Evolutionary conservation across 2,329 filamentous ascomycete genomes (phyloP), one percentile per base, ranked within the genome.

Genomic region (Arthroderma uncinatum): DNA sequence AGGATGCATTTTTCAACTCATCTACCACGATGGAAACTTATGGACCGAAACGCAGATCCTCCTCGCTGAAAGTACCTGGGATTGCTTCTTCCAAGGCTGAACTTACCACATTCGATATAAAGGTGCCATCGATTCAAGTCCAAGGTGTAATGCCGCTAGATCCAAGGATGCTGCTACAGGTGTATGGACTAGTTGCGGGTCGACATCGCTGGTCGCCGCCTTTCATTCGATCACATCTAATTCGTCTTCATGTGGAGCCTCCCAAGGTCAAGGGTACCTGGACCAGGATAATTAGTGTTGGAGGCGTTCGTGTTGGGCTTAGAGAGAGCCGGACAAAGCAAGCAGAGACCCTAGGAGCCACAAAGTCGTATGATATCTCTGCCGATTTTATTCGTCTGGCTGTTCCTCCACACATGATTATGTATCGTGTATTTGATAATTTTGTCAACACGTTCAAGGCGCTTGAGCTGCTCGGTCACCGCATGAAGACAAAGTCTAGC

Each of bases 401-500:
- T 4, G 84, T 98, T 9, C 93, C 94, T 1, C 90, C 97, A 71
- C 90, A 95, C 64, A 81, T 98, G 64, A 83, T 94, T 23, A 80
- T 97, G 66, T 87, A 93, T 71, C 86, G 85, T 60, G 86, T 98
- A 60, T 87, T 92, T n/a, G 93, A 98, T 73, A 98, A 97, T 65
- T 76, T 94, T 54, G 82, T 88, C 64, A 98, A 96, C 65, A 84
- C 88, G 0, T 74, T 87, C 62, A 98, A 98, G 71, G 87, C 91
- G 1, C 82, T 86, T 14, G 81, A 92, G 67, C 93, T 98, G 66
- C 79, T 98, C n/a, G 87, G 94, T 62, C 89, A 97, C 71, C 85
- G 92, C 9, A 95, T 97, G 76, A 83, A 82, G 68, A 95, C 89
- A 0, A 87, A 87, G 0, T 89, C 85, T 0, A 87, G 92, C 63